phyloP scores from a whole-genome alignment of 2,329 filamentous ascomycete genomes.

The Acrocalymma vagum region DNA sequence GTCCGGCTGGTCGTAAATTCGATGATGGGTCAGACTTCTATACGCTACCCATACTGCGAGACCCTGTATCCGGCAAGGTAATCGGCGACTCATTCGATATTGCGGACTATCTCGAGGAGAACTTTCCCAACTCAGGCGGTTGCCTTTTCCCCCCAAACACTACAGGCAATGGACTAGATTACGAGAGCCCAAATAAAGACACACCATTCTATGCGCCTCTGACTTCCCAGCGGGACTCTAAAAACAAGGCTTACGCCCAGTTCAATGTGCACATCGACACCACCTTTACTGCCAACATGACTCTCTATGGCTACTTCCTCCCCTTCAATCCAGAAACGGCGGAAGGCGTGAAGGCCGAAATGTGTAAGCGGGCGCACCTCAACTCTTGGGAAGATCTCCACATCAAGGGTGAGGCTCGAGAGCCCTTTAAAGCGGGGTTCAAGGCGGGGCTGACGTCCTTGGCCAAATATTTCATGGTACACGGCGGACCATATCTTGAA shows the following conservation, averaged over 20 bases:
- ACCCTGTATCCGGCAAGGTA: conserved; percentile 50
- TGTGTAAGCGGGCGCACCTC: conserved; percentile 57
- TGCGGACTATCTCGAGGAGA: conserved; percentile 65
- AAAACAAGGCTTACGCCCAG: conserved; percentile 35
- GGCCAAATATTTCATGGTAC: conserved; percentile 50
- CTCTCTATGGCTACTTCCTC: conserved; percentile 52
- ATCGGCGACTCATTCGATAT: conserved; percentile 74
- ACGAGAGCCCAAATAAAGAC: conserved; percentile 38
- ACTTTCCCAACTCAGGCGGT: conserved; percentile 57
- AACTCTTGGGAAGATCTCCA: conserved; percentile 55
- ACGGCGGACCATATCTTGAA: conserved; percentile 60
- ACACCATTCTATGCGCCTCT: conserved; percentile 38
- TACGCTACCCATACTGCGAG: conserved; percentile 67
- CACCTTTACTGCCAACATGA: conserved; percentile 58
- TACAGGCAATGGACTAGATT: conserved; percentile 49
- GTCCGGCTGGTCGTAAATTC: conserved; percentile 62
- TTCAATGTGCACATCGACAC: conserved; percentile 67
- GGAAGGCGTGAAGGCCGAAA: conserved; percentile 56
- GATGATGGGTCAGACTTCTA: conserved; percentile 66
- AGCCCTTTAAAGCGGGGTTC: conserved; percentile 51
- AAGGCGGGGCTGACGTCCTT: conserved; percentile 52
- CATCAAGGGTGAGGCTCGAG: conserved; percentile 49
- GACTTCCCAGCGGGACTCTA: conserved; percentile 50
- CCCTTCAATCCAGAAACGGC: conserved; percentile 62
- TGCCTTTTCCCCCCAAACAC: conserved; percentile 58